These are phyloP conservation scores for Claviceps paspali DNA, from an alignment of 2,329 filamentous ascomycete genomes.

Conservation along the genomic window DNA sequence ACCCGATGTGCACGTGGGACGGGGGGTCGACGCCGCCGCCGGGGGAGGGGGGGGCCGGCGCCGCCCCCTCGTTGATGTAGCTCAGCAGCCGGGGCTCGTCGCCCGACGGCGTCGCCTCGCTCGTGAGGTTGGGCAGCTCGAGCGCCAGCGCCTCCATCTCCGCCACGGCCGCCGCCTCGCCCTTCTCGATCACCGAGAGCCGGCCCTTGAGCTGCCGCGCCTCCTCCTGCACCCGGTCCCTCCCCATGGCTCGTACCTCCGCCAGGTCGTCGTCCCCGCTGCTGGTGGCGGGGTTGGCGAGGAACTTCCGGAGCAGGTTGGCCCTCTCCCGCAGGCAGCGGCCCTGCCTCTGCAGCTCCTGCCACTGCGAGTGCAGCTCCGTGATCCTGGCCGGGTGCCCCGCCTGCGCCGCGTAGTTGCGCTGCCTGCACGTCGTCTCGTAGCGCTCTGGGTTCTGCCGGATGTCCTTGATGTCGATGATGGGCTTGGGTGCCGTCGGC, in stretches of 20 bases:
- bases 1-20: slow-evolving; percentile 77
- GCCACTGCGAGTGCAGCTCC: slow-evolving; percentile 40
- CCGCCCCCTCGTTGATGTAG: slow-evolving; percentile 69
- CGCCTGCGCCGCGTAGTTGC: slow-evolving; percentile 57
- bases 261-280: slow-evolving; percentile 26
- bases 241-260: slow-evolving; percentile 21
- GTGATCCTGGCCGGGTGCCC: slow-evolving; percentile 40
- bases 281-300: slow-evolving; percentile 35
- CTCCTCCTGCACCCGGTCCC: slow-evolving; percentile 43
- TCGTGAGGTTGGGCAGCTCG: slow-evolving; percentile 76
- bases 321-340: slow-evolving; percentile 48
- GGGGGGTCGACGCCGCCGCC: no score
- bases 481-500: slow-evolving; percentile 61
- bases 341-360: slow-evolving; percentile 43
- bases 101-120: slow-evolving; percentile 57
- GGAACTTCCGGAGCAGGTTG: slow-evolving; percentile 43
- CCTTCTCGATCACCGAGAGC: slow-evolving; percentile 42
- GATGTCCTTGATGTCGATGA: slow-evolving; percentile 77
- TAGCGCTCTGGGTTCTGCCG: slow-evolving; percentile 71
- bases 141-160: slow-evolving; percentile 64
- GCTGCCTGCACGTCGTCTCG: slow-evolving; percentile 65
- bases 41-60: no score
- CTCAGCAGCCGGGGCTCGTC: slow-evolving; percentile 48
- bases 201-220: slow-evolving; percentile 49
- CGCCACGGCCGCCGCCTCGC: slow-evolving; percentile 40